phyloP scores from a whole-genome alignment of 108 stramenopile species.

The Stephanodiscus triporus region DNA sequence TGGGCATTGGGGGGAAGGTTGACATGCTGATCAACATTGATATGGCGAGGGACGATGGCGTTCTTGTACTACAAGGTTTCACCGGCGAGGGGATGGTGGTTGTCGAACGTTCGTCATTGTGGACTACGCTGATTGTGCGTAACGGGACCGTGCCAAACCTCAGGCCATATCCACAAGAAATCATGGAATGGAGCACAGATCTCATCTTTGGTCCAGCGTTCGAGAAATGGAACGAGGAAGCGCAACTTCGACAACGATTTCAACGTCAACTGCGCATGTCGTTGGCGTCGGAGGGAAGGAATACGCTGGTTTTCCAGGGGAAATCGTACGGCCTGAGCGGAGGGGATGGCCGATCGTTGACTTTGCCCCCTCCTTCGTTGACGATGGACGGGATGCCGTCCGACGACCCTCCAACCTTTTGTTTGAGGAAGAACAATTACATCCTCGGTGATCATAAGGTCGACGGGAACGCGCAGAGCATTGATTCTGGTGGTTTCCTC shows the following conservation, averaged over 20 bases:
- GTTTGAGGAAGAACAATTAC: slow-evolving; percentile 90
- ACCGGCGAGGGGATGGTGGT: slow-evolving; percentile 97
- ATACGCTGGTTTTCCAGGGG: slow-evolving; percentile 51
- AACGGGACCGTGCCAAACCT: slow-evolving; percentile 49
- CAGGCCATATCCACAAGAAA: slow-evolving; percentile 76
- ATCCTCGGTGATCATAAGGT: slow-evolving; percentile 84
- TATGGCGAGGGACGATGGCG: slow-evolving; percentile 56
- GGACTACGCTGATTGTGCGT: slow-evolving; percentile 84
- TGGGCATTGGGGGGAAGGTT: slow-evolving; percentile 92
- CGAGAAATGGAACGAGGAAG: slow-evolving; percentile 43
- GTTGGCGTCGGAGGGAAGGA: not conserved
- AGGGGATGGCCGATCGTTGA: slow-evolving; percentile 26
- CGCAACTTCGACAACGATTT: not conserved
- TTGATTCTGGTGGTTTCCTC: slow-evolving; percentile 83
- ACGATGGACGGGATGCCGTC: no score
- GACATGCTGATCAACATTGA: slow-evolving; percentile 62
- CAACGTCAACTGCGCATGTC: no score
- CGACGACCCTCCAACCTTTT: slow-evolving; percentile 52
- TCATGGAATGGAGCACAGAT: slow-evolving; percentile 89
- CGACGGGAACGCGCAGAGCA: slow-evolving; percentile 95
- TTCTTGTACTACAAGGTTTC: slow-evolving; percentile 84
- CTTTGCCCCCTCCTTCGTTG: not conserved
- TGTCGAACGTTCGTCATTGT: slow-evolving; percentile 79
- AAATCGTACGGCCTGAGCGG: slow-evolving; percentile 63
- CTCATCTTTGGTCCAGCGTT: slow-evolving; percentile 78